Percentiles rank a stretch among this genome's conserved stretches.
These are phyloP conservation scores for Amanita pseudoporphyria DNA, from an alignment of 768 basidiomycete genomes.

Conservation along the genomic window DNA sequence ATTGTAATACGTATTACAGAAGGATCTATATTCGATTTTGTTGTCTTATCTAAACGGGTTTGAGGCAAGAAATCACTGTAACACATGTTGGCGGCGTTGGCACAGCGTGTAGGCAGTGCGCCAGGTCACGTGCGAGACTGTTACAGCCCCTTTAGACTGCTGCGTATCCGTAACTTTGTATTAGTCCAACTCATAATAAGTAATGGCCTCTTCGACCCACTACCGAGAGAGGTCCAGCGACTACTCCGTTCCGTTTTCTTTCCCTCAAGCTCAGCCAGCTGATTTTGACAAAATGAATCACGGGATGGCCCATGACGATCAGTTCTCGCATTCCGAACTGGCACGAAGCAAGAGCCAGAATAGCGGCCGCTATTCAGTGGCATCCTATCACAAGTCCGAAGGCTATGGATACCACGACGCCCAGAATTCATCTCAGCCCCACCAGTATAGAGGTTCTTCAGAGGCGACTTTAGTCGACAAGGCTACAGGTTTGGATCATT, in stretches of 20 bases:
- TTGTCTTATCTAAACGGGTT: too few species aligned
- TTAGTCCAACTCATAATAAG: neutral
- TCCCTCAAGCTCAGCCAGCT: slow-evolving; percentile 5
- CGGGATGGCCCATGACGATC: neutral
- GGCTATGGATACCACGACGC: slow-evolving; percentile 10
- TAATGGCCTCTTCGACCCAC: slow-evolving; percentile 1
- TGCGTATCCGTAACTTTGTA: neutral
- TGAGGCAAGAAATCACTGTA: too few species aligned
- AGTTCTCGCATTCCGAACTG: neutral
- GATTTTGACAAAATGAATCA: neutral
- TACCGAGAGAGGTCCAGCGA: slow-evolving; percentile 8
- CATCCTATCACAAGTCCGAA: slow-evolving; percentile 8
- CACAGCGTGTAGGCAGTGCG: too few species aligned
- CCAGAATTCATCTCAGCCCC: neutral
- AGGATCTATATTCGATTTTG: neutral
- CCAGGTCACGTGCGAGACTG: neutral
- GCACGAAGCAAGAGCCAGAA: slow-evolving; percentile 1
- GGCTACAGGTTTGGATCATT: slow-evolving; percentile 30
- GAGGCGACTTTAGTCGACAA: slow-evolving; percentile 36
- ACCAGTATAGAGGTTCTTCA: slow-evolving; percentile 19
- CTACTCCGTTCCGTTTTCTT: slow-evolving; percentile 8
- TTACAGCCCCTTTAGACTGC: neutral
- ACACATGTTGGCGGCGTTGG: too few species aligned
- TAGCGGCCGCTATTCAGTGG: slow-evolving; percentile 1
- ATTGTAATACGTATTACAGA: neutral